These are phyloP conservation scores for Trichophaea hybrida DNA, from an alignment of 2,329 filamentous ascomycete species.

Conservation along the genomic window DNA sequence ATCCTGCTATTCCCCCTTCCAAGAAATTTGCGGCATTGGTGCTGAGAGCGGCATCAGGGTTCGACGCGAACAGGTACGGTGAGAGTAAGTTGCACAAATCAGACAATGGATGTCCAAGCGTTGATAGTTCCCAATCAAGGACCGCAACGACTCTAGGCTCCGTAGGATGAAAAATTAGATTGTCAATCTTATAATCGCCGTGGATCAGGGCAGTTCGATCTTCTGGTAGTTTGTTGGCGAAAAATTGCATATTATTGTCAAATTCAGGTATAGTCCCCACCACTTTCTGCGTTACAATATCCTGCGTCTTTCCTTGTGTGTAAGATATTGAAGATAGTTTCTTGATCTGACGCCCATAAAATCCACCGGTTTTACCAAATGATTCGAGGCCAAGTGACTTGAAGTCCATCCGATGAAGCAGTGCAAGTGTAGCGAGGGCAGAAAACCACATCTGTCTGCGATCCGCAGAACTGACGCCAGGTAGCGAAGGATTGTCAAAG, in stretches of 20 bases:
- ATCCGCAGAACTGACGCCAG: constrained; percentile 52
- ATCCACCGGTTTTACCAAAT: constrained; percentile 61
- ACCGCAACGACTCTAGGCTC: constrained; percentile 82
- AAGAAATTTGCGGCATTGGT: constrained; percentile 41
- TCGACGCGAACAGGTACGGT: constrained; percentile 32
- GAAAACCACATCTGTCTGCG: constrained; percentile 72
- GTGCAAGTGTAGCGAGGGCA: constrained; percentile 68
- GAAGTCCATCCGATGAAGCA: constrained; percentile 58
- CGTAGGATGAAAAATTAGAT: constrained; percentile 77
- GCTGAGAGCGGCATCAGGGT: constrained; percentile 31
- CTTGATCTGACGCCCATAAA: constrained; percentile 72
- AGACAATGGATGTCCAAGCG: constrained; percentile 85
- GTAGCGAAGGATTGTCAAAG: constrained; percentile 76
- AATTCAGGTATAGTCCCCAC: constrained; percentile 79
- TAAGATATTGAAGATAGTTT: constrained; percentile 69
- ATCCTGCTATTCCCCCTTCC: constrained; percentile 48
- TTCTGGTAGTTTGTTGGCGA: constrained; percentile 50
- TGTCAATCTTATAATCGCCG: constrained; percentile 94
- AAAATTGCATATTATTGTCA: constrained; percentile 52
- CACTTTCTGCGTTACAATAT: constrained; percentile 58
- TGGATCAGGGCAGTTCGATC: constrained; percentile 67
- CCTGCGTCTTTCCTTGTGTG: constrained; percentile 59
- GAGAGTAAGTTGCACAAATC: constrained; percentile 69
- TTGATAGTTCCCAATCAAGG: constrained; percentile 97
- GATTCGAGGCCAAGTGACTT: constrained; percentile 46